phyloP scores from a whole-genome alignment of 192 early-diverging fungal species.

The Coemansia sp. region DNA sequence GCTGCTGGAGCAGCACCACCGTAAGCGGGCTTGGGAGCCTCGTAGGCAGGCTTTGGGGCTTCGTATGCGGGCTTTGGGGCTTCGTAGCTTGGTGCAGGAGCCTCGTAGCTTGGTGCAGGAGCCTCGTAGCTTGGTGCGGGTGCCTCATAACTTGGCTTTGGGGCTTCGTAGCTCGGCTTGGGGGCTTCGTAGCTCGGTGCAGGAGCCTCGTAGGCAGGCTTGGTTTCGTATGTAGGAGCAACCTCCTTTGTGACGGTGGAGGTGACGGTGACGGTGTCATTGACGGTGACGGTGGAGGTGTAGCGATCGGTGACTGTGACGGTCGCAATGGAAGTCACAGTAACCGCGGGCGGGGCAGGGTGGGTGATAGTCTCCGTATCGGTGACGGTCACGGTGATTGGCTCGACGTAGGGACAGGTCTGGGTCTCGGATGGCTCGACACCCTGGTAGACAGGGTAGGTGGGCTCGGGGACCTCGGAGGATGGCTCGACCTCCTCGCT shows the following conservation, averaged over 20 bases:
- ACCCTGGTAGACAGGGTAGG: conserved; percentile 16
- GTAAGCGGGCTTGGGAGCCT: conserved; percentile 7
- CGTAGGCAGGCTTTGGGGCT: conserved; percentile 7
- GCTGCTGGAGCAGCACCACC: conserved; percentile 1
- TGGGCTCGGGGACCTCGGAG: conserved; percentile 9
- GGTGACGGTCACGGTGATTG: conserved; percentile 15
- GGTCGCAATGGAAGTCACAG: conserved; percentile 32
- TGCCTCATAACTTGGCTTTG: background rate
- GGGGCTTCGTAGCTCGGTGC: conserved; percentile 8
- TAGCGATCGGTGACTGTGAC: conserved; percentile 10
- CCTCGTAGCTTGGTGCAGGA: background rate
- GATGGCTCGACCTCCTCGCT: conserved; percentile 25
- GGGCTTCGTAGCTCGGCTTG: conserved; percentile 2
- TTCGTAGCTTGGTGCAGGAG: background rate
- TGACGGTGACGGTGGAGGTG: background rate
- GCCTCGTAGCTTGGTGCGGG: conserved; percentile 7
- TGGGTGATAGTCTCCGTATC: conserved; percentile 20
- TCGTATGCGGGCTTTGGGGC: conserved; percentile 8
- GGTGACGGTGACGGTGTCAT: background rate
- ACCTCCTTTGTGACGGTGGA: conserved; percentile 19
- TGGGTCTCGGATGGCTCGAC: conserved; percentile 24
- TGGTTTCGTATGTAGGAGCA: conserved; percentile 13
- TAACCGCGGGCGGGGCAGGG: conserved; percentile 38
- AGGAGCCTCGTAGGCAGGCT: background rate
- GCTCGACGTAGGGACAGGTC: conserved; percentile 20